These are phyloP conservation scores for Mallotus repandus DNA, from an alignment of 441 rosid genomes.

Conservation along the genomic window DNA sequence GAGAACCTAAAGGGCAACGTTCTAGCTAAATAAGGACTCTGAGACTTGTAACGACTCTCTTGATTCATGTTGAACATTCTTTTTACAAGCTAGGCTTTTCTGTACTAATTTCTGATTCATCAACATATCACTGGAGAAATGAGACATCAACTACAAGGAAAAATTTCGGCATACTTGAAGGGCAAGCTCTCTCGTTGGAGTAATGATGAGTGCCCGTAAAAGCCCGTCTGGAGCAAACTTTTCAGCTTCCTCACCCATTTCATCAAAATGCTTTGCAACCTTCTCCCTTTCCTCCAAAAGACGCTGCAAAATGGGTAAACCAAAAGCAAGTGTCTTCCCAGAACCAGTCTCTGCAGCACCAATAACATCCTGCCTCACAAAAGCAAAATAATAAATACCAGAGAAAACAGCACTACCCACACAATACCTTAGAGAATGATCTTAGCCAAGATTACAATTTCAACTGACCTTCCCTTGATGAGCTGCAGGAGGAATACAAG, in stretches of 20 bases:
- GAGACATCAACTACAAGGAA: constrained; percentile 18
- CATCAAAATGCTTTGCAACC: constrained; percentile 39
- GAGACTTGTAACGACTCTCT: not conserved
- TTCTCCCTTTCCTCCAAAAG: constrained; percentile 86
- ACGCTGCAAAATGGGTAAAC: constrained; percentile 93
- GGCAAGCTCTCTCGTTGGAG: constrained; percentile 97
- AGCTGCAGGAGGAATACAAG: constrained; percentile 88
- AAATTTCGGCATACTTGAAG: constrained; percentile 57
- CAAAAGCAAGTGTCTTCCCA: constrained; percentile 99
- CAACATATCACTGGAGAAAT: not conserved
- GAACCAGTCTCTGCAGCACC: constrained; percentile 99
- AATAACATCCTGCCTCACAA: constrained; percentile 71
- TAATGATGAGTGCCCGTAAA: constrained; percentile 84
- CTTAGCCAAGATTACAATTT: constrained; percentile 12
- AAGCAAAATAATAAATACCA: constrained; percentile 15
- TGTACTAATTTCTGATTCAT: not conserved
- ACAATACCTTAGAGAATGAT: not conserved
- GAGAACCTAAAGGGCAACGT: not conserved
- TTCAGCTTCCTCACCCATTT: constrained; percentile 61
- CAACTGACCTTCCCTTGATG: constrained; percentile 88
- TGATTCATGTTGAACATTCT: not conserved
- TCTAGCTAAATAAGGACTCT: too few species aligned
- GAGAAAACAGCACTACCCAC: constrained; percentile 16
- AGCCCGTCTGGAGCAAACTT: constrained; percentile 63
- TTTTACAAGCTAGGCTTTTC: not conserved